Percentiles rank a stretch among this genome's conserved stretches.
phyloP scores from a whole-genome alignment of 2,329 filamentous ascomycete species.

The Neospermospora avenae region DNA sequence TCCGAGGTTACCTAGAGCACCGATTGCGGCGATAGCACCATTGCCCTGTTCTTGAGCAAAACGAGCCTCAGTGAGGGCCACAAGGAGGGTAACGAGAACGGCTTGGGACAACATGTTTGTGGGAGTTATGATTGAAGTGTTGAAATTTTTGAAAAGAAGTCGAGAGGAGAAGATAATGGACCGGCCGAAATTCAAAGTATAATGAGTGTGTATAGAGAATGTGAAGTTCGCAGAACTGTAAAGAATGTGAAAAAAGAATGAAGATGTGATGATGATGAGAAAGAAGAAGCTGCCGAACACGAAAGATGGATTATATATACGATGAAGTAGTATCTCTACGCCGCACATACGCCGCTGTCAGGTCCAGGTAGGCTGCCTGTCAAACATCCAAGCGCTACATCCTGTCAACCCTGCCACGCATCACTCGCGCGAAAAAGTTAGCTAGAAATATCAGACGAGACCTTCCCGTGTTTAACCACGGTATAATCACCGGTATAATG shows the following conservation, averaged over 20 bases:
- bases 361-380: constrained; percentile 1
- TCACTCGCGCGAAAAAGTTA: neutral
- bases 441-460: constrained; percentile 14
- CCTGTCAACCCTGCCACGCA: neutral
- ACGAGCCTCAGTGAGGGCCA: constrained; percentile 33
- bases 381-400: constrained; percentile 5
- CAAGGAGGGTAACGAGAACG: constrained; percentile 25
- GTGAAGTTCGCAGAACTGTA: constrained; percentile 35
- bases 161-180: constrained; percentile 25
- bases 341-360: neutral
- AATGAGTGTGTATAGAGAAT: constrained; percentile 25
- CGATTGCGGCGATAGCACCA: constrained; percentile 51
- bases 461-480: neutral
- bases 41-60: constrained; percentile 59
- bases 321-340: neutral
- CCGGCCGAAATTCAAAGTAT: constrained; percentile 26
- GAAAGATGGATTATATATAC: constrained; percentile 14
- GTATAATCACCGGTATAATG: constrained; percentile 1
- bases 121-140: neutral
- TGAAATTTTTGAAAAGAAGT: constrained; percentile 8
- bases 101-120: constrained; percentile 30
- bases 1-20: constrained; percentile 52
- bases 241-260: constrained; percentile 25
- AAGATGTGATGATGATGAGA: constrained; percentile 15
- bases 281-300: constrained; percentile 6